Conservation (phyloP, 441 rosid genomes). For the Pelargonium exstipulatum region DNA sequence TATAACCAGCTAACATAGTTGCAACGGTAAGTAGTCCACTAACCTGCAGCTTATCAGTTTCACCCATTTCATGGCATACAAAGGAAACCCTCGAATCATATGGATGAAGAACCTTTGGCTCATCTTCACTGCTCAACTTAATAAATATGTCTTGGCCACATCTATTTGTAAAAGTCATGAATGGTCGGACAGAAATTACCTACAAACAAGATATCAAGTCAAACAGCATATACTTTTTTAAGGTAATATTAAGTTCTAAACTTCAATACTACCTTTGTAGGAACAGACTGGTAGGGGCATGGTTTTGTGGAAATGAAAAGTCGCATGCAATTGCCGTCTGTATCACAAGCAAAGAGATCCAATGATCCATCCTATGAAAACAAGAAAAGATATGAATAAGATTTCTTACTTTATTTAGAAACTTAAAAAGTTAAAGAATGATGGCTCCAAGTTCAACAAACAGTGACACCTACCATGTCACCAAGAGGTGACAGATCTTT, state of each 20-base stretch:
- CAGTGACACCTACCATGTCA: conserved; percentile 62
- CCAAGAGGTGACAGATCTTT: conserved; percentile 86
- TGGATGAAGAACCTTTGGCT: conserved; percentile 66
- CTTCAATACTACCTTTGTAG: conserved; percentile 65
- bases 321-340: conserved; percentile 68
- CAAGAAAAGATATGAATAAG: conserved; percentile 2
- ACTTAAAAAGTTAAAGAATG: neutral
- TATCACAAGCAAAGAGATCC: conserved; percentile 73
- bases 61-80: conserved; percentile 46
- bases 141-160: conserved; percentile 73
- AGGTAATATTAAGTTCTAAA: neutral
- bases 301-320: conserved; percentile 85
- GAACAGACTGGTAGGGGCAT: conserved; percentile 76
- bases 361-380: conserved; percentile 77
- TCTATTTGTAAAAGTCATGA: conserved; percentile 92
- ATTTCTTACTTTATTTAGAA: neutral
- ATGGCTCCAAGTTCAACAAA: neutral
- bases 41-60: conserved; percentile 82
- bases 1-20: conserved; percentile 11
- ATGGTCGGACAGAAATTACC: conserved; percentile 92
- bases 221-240: conserved; percentile 16
- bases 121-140: conserved; percentile 70
- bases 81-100: conserved; percentile 83
- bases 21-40: conserved; percentile 23
- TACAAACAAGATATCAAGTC: conserved; percentile 26